Conservation (phyloP, 73 alveolate species). For the Paramecium primaurelia region DNA sequence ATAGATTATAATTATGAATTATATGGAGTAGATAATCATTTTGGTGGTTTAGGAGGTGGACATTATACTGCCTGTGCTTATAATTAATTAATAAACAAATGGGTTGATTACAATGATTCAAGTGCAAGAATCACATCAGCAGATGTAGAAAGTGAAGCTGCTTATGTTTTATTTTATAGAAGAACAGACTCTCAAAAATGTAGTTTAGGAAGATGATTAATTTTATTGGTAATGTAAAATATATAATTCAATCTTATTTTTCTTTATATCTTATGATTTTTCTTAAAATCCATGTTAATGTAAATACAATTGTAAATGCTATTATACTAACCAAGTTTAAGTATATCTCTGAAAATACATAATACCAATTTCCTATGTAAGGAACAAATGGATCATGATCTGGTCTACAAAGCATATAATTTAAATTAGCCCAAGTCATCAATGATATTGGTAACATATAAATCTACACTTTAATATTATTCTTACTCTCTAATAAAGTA, state of each 20-base stretch:
- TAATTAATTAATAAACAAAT: conserved; percentile 56
- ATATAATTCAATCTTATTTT: neutral
- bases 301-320: neutral
- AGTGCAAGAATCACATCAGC: conserved; percentile 59
- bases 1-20: conserved; percentile 70
- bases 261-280: neutral
- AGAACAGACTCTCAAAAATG: conserved; percentile 66
- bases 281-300: neutral
- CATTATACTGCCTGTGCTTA: conserved; percentile 94
- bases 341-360: conserved; percentile 30
- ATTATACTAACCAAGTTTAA: conserved; percentile 13
- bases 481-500: conserved; percentile 40
- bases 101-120: conserved; percentile 80
- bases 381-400: conserved; percentile 59
- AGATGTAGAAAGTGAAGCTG: conserved; percentile 70
- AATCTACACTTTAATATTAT: neutral
- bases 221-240: neutral
- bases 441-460: conserved; percentile 48
- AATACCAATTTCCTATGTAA: conserved; percentile 54
- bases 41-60: conserved; percentile 93
- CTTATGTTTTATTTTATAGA: conserved; percentile 83
- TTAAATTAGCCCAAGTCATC: conserved; percentile 61
- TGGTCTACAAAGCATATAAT: conserved; percentile 55
- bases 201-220: conserved; percentile 7
- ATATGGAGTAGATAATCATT: conserved; percentile 89